Conservation (phyloP, 2,329 filamentous ascomycete genomes). For the Trichoderma sp. region DNA sequence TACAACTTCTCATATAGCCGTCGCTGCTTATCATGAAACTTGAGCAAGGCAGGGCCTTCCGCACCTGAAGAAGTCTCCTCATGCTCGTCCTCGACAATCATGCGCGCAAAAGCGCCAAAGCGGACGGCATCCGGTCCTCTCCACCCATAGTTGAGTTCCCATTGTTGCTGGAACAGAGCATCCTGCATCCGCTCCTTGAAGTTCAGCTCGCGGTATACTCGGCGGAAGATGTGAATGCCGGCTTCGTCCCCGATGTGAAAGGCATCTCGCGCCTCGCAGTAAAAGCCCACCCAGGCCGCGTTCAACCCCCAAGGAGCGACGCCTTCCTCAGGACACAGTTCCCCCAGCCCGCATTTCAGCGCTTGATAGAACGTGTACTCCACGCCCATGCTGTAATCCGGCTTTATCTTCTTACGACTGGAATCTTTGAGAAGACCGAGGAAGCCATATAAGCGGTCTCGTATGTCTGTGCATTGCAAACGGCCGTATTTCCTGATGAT, state of each 20-base stretch:
- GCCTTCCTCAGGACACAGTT: not conserved
- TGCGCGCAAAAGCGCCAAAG: not conserved
- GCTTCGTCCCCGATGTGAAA: not conserved
- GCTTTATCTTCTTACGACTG: not conserved
- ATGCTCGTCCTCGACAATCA: not conserved
- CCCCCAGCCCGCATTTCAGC: not conserved
- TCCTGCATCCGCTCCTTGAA: not conserved
- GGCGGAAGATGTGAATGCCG: not conserved
- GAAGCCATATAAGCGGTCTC: slow-evolving; percentile 7
- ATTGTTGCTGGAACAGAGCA: not conserved
- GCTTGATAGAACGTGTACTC: slow-evolving; percentile 9
- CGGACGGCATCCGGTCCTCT: not conserved
- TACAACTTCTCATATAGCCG: not conserved
- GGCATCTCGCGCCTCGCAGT: slow-evolving; percentile 1
- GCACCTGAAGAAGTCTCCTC: not conserved
- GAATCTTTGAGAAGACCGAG: not conserved
- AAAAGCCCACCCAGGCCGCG: not conserved
- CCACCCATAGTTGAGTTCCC: slow-evolving; percentile 1
- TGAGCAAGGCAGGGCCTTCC: not conserved
- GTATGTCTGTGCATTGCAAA: slow-evolving; percentile 1
- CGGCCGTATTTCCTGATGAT: not conserved
- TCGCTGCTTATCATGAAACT: slow-evolving; percentile 3
- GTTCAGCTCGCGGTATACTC: slow-evolving; percentile 1
- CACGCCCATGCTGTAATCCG: not conserved
- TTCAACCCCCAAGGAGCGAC: not conserved